phyloP scores from a whole-genome alignment of 495 filamentous ascomycete species.

The Choiromyces venosus region DNA sequence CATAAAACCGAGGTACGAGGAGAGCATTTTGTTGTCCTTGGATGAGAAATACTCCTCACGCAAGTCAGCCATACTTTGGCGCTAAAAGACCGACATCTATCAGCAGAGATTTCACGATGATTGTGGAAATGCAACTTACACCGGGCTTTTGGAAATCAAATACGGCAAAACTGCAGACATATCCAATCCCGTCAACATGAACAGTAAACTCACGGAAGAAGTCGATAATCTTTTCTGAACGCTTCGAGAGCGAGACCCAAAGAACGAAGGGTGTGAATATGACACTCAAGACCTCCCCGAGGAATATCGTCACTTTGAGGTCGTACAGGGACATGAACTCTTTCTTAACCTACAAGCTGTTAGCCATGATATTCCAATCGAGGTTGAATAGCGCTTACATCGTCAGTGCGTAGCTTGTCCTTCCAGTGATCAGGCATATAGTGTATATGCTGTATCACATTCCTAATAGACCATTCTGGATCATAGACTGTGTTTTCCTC shows the following conservation, averaged over 20 bases:
- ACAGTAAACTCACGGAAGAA: conserved; percentile 98
- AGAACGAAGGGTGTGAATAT: conserved; percentile 86
- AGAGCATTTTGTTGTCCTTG: conserved; percentile 95
- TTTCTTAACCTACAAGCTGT: conserved; percentile 49
- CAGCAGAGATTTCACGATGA: neutral
- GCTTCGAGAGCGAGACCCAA: conserved; percentile 79
- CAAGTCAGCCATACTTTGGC: conserved; percentile 52
- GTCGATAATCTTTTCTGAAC: conserved; percentile 87
- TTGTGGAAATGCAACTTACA: conserved; percentile 8
- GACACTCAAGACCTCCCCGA: conserved; percentile 87
- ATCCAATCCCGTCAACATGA: conserved; percentile 91
- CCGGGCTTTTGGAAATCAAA: conserved; percentile 86
- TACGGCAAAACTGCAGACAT: conserved; percentile 95
- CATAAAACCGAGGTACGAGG: conserved; percentile 87
- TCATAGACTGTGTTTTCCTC: conserved; percentile 88
- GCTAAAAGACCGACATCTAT: neutral
- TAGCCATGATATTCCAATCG: neutral
- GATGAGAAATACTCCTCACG: conserved; percentile 89
- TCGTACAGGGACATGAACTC: conserved; percentile 88
- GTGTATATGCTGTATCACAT: conserved; percentile 86
- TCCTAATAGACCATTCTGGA: conserved; percentile 77
- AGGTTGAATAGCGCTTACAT: conserved; percentile 50
- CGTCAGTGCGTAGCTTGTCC: conserved; percentile 78
- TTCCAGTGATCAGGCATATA: conserved; percentile 86
- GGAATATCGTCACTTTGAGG: conserved; percentile 79